Conservation (phyloP, 73 alveolate species). For the Diophrys sp. region DNA sequence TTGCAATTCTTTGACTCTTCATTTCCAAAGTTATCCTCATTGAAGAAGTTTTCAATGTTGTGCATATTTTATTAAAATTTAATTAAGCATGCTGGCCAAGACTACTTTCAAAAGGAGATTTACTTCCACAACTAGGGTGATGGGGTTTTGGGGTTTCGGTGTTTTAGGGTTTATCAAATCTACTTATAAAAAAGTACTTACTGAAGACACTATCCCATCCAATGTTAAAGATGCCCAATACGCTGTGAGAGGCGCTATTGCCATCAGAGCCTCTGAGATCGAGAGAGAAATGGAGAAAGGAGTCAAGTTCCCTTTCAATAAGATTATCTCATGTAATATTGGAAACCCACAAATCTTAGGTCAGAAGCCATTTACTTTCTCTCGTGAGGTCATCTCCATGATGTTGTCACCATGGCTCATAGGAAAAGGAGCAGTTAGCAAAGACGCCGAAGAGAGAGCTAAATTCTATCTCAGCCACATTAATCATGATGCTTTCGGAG, state of each 20-base stretch:
- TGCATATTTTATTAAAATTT: not conserved
- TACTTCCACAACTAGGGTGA: too few relatives aligned
- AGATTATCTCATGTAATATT: conserved; percentile 66
- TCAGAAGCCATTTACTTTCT: conserved; percentile 73
- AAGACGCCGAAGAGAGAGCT: conserved; percentile 60
- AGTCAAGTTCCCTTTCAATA: conserved; percentile 65
- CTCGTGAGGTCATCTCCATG: conserved; percentile 62
- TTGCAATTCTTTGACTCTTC: not conserved
- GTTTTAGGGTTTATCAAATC: not conserved
- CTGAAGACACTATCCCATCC: conserved; percentile 11
- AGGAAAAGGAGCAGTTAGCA: conserved; percentile 11
- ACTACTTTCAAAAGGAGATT: too few relatives aligned
- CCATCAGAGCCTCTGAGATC: conserved; percentile 51
- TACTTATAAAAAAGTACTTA: not conserved
- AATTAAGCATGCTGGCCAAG: not conserved
- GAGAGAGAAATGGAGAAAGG: conserved; percentile 42
- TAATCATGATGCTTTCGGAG: conserved; percentile 47
- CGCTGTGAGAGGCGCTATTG: conserved; percentile 66
- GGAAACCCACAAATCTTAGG: conserved; percentile 90
- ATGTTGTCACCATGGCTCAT: conserved; percentile 32
- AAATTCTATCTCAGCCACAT: conserved; percentile 29
- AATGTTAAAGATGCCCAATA: conserved; percentile 40
- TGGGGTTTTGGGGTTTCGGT: conserved; percentile 1
- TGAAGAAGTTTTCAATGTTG: not conserved
- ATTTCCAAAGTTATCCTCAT: not conserved